Percentiles rank a stretch among this genome's conserved stretches.
phyloP scores from a whole-genome alignment of 2,329 filamentous ascomycete genomes.

The Leptographium galeiforme region DNA sequence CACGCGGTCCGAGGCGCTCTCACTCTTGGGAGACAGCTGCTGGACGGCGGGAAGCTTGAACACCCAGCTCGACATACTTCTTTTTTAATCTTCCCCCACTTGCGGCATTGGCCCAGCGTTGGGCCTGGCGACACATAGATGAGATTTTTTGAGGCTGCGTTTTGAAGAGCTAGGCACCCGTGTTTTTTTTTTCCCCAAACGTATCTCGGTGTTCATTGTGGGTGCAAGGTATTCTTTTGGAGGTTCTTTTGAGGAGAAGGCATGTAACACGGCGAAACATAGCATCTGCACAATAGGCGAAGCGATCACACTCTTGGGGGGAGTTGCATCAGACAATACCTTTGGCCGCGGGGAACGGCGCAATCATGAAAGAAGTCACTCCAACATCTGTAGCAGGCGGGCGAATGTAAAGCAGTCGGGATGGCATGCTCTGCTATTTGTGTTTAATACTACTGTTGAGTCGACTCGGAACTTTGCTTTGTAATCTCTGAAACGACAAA shows the following conservation, averaged over 20 bases:
- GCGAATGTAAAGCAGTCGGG: too few species aligned
- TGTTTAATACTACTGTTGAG: too few species aligned
- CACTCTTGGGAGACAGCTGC: too few species aligned
- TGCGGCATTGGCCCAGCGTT: neutral
- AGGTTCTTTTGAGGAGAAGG: neutral
- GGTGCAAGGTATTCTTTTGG: neutral
- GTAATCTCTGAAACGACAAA: too few species aligned
- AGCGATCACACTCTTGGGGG: neutral
- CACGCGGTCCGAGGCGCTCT: too few species aligned
- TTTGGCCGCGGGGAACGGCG: neutral
- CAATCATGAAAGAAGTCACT: neutral
- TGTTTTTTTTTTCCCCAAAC: neutral
- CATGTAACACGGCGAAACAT: neutral
- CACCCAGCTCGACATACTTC: neutral
- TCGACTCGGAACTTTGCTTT: too few species aligned
- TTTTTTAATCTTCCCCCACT: neutral
- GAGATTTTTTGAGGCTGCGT: neutral
- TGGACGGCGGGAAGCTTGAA: too few species aligned
- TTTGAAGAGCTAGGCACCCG: neutral
- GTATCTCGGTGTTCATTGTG: neutral
- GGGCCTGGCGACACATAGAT: neutral
- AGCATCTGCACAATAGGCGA: neutral
- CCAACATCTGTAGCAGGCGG: neutral
- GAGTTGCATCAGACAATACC: neutral
- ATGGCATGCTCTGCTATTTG: too few species aligned